phyloP scores from a whole-genome alignment of 2,329 filamentous ascomycete species.

The Lasiodiplodia theobromae region DNA sequence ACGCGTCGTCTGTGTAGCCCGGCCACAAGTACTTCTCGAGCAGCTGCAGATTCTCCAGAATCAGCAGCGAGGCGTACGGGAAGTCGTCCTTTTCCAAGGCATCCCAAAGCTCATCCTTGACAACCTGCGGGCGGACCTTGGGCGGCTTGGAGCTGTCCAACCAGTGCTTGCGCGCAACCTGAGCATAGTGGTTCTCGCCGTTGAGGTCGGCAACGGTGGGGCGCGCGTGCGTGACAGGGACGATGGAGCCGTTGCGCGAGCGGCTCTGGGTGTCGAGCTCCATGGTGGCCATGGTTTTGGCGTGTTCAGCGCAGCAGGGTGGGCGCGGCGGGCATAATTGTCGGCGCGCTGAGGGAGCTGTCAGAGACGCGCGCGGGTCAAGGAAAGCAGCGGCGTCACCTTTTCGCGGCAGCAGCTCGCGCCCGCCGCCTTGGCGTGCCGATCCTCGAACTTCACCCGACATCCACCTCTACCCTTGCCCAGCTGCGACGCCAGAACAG shows the following conservation, averaged over 20 bases:
- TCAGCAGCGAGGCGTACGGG: conserved; percentile 75
- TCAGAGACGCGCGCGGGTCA: conserved; percentile 23
- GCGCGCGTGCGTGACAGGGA: conserved; percentile 51
- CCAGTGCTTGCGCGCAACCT: conserved; percentile 87
- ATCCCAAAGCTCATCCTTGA: conserved; percentile 91
- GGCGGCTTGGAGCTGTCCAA: conserved; percentile 68
- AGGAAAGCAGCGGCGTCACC: conserved; percentile 13
- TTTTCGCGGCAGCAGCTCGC: conserved; percentile 25
- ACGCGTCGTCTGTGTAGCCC: conserved; percentile 84
- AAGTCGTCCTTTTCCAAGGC: conserved; percentile 83
- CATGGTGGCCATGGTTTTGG: conserved; percentile 35
- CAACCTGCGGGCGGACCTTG: conserved; percentile 78
- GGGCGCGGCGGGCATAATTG: conserved; percentile 23
- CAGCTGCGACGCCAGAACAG: conserved; percentile 9
- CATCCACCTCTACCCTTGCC: conserved; percentile 12
- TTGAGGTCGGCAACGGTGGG: conserved; percentile 74
- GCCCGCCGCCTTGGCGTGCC: conserved; percentile 19
- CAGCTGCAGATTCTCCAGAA: conserved; percentile 88
- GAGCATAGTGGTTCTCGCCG: conserved; percentile 69
- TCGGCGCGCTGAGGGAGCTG: conserved; percentile 27
- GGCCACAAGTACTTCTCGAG: conserved; percentile 97
- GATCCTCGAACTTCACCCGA: conserved; percentile 26
- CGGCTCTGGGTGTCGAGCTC: conserved; percentile 37
- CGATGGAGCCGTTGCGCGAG: conserved; percentile 33
- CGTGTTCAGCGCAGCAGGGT: conserved; percentile 20